Conservation (phyloP, 768 basidiomycete species). For the Mycena olivaceomarginata region DNA sequence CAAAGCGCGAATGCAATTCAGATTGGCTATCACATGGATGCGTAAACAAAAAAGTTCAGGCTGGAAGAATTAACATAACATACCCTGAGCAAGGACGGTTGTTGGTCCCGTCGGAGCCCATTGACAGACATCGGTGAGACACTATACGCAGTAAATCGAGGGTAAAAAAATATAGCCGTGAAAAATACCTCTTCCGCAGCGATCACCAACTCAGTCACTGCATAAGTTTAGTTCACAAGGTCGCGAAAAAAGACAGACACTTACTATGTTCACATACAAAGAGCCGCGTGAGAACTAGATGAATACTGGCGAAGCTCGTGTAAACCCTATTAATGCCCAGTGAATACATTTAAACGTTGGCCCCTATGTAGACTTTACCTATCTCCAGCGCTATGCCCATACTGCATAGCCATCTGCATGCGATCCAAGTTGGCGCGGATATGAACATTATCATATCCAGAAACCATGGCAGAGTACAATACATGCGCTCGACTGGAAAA, state of each 20-base stretch:
- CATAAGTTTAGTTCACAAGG: slow-evolving; percentile 20
- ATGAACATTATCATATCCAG: slow-evolving; percentile 81
- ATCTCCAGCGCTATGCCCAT: slow-evolving; percentile 81
- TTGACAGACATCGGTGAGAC: slow-evolving; percentile 71
- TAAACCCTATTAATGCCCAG: slow-evolving; percentile 70
- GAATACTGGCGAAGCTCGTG: slow-evolving; percentile 76
- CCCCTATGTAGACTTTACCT: slow-evolving; percentile 58
- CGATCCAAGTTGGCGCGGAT: slow-evolving; percentile 77
- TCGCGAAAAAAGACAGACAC: slow-evolving; percentile 46
- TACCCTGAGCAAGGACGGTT: slow-evolving; percentile 73
- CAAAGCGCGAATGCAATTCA: slow-evolving; percentile 79
- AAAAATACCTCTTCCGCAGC: slow-evolving; percentile 77
- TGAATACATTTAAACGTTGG: slow-evolving; percentile 3
- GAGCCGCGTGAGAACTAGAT: slow-evolving; percentile 71
- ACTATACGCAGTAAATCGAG: slow-evolving; percentile 57
- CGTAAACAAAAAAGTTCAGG: background rate
- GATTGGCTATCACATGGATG: slow-evolving; percentile 46
- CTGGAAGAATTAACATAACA: slow-evolving; percentile 28
- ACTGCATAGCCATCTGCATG: slow-evolving; percentile 78
- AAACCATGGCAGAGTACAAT: slow-evolving; percentile 77
- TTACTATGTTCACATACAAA: slow-evolving; percentile 79
- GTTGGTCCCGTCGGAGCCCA: slow-evolving; percentile 76
- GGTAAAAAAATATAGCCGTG: background rate
- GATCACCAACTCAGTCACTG: slow-evolving; percentile 75
- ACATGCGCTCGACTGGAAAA: slow-evolving; percentile 74